These are phyloP conservation scores for Globisporangium echinulatum DNA, from an alignment of 352 stramenopile genomes.

Conservation along the genomic window DNA sequence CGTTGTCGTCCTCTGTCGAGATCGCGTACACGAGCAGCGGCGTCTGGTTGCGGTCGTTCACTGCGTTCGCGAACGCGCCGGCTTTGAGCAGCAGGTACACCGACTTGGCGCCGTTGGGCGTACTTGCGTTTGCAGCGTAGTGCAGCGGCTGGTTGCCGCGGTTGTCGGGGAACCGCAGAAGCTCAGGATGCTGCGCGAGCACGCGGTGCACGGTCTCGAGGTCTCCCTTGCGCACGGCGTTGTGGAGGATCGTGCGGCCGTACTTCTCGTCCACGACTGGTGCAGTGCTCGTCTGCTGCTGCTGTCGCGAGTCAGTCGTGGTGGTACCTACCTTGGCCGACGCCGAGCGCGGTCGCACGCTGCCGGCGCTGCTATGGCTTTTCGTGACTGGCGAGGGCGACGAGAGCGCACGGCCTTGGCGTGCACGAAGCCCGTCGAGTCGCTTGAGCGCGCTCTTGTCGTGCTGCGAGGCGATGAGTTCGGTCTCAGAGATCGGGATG, in stretches of 20 bases:
- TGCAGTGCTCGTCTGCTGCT: background rate
- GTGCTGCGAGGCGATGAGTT: slow-evolving; percentile 27
- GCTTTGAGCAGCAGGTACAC: slow-evolving; percentile 43
- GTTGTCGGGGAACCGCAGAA: slow-evolving; percentile 30
- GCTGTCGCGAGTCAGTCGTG: background rate
- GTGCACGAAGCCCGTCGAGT: slow-evolving; percentile 10
- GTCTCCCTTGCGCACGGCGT: slow-evolving; percentile 46
- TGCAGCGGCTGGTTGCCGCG: slow-evolving; percentile 57
- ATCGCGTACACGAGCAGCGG: slow-evolving; percentile 50
- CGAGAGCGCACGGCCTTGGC: slow-evolving; percentile 7
- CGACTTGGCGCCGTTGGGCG: slow-evolving; percentile 24
- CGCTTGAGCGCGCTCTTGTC: slow-evolving; percentile 8
- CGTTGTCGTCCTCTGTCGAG: slow-evolving; percentile 41
- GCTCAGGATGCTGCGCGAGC: slow-evolving; percentile 25
- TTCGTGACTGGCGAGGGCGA: slow-evolving; percentile 1
- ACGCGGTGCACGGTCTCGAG: slow-evolving; percentile 25
- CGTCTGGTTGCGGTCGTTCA: slow-evolving; percentile 46
- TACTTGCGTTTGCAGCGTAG: slow-evolving; percentile 39
- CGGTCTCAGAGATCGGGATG: slow-evolving; percentile 51
- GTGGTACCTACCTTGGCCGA: background rate
- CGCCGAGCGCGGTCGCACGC: slow-evolving; percentile 5
- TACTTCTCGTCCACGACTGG: slow-evolving; percentile 31
- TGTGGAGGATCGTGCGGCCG: slow-evolving; percentile 36
- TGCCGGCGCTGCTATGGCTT: background rate
- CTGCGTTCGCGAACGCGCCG: slow-evolving; percentile 39